Conservation (phyloP, 176 grass and related monocot genomes). For the Chloris gayana region DNA sequence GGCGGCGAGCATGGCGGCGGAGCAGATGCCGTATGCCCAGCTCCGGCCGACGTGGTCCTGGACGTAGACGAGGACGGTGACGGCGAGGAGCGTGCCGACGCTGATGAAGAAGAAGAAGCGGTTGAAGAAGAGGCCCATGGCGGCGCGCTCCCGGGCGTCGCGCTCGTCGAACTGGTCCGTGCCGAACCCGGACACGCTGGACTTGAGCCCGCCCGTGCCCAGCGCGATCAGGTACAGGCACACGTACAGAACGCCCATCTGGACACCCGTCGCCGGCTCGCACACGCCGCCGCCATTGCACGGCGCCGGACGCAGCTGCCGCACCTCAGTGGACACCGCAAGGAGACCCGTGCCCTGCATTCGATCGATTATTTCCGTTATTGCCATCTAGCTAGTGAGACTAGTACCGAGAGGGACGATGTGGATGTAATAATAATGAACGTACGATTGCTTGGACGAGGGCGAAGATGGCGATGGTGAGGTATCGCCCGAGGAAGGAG, state of each 20-base stretch:
- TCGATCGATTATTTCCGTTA: too few species aligned
- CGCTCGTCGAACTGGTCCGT: conserved; percentile 91
- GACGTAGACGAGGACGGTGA: conserved; percentile 83
- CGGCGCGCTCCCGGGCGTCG: conserved; percentile 56
- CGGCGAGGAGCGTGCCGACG: conserved; percentile 66
- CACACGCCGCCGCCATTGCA: conserved; percentile 38
- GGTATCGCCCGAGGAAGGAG: conserved; percentile 87
- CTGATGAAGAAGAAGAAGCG: conserved; percentile 88
- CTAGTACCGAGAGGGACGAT: too few species aligned
- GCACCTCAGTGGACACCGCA: conserved; percentile 53
- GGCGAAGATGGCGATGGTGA: conserved; percentile 84
- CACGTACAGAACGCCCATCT: conserved; percentile 71
- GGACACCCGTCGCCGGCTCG: conserved; percentile 52
- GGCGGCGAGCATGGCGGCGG: conserved; percentile 65
- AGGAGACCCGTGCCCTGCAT: conserved; percentile 70
- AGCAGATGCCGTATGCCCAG: conserved; percentile 85
- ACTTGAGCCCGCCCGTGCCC: conserved; percentile 82
- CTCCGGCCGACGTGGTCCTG: conserved; percentile 80
- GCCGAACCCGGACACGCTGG: conserved; percentile 83
- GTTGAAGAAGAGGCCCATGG: conserved; percentile 84
- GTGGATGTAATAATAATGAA: too few species aligned
- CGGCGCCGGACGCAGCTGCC: conserved; percentile 66
- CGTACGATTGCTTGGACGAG: conserved; percentile 67
- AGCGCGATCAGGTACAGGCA: conserved; percentile 81
- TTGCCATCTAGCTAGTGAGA: too few species aligned